Conservation (phyloP, 2,329 filamentous ascomycete species). For the Ascochyta viciae-villosae region DNA sequence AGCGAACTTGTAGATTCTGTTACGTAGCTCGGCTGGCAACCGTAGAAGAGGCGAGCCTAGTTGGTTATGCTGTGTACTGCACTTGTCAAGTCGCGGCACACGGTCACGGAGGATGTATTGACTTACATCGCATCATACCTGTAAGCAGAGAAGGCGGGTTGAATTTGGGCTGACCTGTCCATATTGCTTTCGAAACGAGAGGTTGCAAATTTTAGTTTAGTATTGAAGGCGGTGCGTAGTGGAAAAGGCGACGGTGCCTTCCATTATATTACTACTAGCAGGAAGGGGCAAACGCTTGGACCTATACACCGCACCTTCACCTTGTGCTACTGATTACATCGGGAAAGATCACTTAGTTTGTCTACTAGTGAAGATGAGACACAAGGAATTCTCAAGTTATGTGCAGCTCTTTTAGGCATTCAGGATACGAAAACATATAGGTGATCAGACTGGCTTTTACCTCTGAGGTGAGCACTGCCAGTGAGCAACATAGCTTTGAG, state of each 20-base stretch:
- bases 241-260: neutral
- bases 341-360: no score
- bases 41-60: conserved; percentile 5
- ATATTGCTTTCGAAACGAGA: neutral
- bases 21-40: conserved; percentile 16
- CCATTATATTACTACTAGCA: neutral
- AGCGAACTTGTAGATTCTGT: conserved; percentile 8
- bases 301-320: neutral
- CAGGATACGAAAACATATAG: no score
- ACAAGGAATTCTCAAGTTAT: no score
- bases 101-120: neutral
- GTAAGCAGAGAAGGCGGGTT: neutral
- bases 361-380: no score
- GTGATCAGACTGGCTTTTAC: no score
- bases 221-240: neutral
- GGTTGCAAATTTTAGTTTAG: neutral
- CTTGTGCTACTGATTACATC: no score
- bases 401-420: no score
- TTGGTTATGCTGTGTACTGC: neutral
- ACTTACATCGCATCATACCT: neutral
- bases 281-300: neutral
- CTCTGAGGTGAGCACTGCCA: no score
- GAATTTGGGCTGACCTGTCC: neutral
- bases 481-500: no score
- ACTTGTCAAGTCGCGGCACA: neutral